Percentiles rank a stretch among this genome's conserved stretches.
Evolutionary conservation across 495 filamentous ascomycete genomes (phyloP).

Genomic region (Penicillium dipodomyicola): DNA sequence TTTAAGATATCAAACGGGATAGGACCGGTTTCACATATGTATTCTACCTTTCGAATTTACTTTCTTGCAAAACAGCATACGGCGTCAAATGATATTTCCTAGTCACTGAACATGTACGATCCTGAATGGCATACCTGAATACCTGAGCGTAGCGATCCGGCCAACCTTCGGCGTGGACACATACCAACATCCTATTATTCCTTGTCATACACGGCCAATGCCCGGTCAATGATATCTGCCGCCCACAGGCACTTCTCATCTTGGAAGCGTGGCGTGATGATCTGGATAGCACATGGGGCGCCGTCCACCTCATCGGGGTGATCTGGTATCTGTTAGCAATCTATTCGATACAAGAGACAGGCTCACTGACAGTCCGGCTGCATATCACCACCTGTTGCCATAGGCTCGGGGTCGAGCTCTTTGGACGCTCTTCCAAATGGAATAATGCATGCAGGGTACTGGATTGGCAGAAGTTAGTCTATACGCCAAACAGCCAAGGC

Average conservation of each 20-base stretch:
- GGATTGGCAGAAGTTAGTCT: not conserved
- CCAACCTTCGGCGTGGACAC: not conserved
- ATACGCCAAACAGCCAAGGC: not conserved
- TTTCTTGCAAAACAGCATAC: constrained; percentile 19
- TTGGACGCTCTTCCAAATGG: constrained; percentile 34
- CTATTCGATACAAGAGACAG: not conserved
- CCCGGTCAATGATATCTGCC: constrained; percentile 35
- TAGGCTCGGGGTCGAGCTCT: constrained; percentile 35
- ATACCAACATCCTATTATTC: not conserved
- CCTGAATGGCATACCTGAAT: not conserved
- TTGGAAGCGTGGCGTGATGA: constrained; percentile 40
- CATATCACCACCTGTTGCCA: constrained; percentile 21
- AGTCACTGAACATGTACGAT: not conserved
- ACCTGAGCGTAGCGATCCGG: not conserved
- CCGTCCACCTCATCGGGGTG: constrained; percentile 34
- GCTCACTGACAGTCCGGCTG: constrained; percentile 38
- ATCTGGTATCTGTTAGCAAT: constrained; percentile 24
- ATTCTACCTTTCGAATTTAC: constrained; percentile 29
- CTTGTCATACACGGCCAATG: not conserved
- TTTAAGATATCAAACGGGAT: constrained; percentile 21
- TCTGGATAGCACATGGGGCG: constrained; percentile 40
- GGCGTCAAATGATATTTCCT: constrained; percentile 16
- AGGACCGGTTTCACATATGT: constrained; percentile 26
- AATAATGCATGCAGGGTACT: constrained; percentile 40
- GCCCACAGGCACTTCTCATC: constrained; percentile 43